phyloP scores from a whole-genome alignment of 305 asterid genomes.

The Fraxinus latifolia region DNA sequence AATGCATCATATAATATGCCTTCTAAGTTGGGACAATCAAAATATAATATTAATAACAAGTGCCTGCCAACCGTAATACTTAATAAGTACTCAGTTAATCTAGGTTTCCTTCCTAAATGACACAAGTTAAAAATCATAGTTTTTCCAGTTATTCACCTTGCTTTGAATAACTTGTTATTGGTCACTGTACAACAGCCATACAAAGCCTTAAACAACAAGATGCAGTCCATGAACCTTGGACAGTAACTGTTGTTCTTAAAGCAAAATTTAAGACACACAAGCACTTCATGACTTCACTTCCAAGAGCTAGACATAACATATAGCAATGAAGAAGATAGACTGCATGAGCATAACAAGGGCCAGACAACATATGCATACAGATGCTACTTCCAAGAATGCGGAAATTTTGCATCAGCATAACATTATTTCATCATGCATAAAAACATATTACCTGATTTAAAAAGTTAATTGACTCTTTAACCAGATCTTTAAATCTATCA shows the following conservation, averaged over 20 bases:
- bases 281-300: slow-evolving; percentile 9
- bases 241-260: not conserved
- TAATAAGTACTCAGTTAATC: not conserved
- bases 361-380: not conserved
- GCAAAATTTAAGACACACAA: slow-evolving; percentile 18
- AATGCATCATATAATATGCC: not conserved
- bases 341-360: slow-evolving; percentile 3
- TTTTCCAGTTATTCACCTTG: not conserved
- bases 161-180: slow-evolving; percentile 6
- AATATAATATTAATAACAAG: not conserved
- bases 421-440: slow-evolving; percentile 8
- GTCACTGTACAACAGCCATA: not conserved
- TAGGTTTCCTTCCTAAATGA: not conserved
- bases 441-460: slow-evolving; percentile 70
- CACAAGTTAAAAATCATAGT: slow-evolving; percentile 7
- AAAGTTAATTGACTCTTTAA: slow-evolving; percentile 80
- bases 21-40: not conserved
- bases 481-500: slow-evolving; percentile 87
- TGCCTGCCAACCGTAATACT: not conserved
- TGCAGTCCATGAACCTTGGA: slow-evolving; percentile 11
- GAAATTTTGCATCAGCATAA: slow-evolving; percentile 11
- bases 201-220: slow-evolving; percentile 5
- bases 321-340: slow-evolving; percentile 7
- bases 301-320: not conserved
- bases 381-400: slow-evolving; percentile 3